Base-by-base conservation (phyloP, 2,329 filamentous ascomycete species). In the Aspergillus puulaauensis region DNA sequence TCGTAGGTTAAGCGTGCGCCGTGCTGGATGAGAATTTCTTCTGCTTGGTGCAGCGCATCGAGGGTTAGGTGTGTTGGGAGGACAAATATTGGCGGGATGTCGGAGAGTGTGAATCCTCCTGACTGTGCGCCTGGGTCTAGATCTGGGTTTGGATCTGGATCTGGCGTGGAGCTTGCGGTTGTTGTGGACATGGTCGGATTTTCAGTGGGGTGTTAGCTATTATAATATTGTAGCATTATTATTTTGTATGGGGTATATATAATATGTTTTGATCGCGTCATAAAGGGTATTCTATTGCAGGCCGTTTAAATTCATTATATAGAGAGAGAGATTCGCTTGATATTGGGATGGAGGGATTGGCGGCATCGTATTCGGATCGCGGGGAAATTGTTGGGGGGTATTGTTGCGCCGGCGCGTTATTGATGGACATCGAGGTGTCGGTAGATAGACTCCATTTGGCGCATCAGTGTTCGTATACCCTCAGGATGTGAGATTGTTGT, bases 1-100 rank as follows among this genome's bases (percentile, higher is more conserved):
- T 93, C 84, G 58, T 88, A 87, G 0, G 90, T 93, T 53, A 95
- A 70, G 0, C 80, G 82, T 6, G 83, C 85, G 52, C 77, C 76
- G 53, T 75, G 72, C 6, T 73, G 68, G 4, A 82, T 78, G 9
- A 96, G 83, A 21, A 81, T 81, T 24, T 86, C 82, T 69, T 92
- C 88, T 14, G 91, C 71, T 33, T 81, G 73, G 50, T 87, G 83
- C 9, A 90, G 77, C 61, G 89, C 83, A 6, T 87, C 82, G 1
- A 83, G 74, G 2, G 81, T 76, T 27, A 96, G 79, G 68, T 91
- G 89, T 4, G 88, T 86, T 1, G 86, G 77, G 0, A 96, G 81
- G 14, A 98, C 79, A 65, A 87, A 95, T 23, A 95, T 87, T 4
- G 84, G 79, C 11, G 90, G 90, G 61, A 60, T 75, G 0, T 70